Evolutionary conservation across 1,284 basidiomycete species (phyloP).

Genomic region (Schizophyllum amplum): DNA sequence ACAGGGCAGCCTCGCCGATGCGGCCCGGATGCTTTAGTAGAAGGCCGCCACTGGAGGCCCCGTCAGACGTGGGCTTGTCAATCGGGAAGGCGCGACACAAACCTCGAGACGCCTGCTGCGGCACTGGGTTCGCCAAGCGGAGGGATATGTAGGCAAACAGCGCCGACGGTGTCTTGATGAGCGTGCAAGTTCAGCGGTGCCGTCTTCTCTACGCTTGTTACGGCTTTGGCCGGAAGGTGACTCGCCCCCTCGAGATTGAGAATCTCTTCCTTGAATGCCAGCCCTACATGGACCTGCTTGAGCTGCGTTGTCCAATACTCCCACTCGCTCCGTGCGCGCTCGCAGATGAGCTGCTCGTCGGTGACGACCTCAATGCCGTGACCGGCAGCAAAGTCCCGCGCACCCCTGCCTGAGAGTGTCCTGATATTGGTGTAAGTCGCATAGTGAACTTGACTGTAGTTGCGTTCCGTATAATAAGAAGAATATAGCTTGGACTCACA

Average conservation of each 20-base stretch:
- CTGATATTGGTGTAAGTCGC: conserved; percentile 4
- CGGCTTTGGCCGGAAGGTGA: too few relatives aligned
- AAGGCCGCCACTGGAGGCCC: conserved; percentile 59
- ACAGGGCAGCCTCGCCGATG: conserved; percentile 47
- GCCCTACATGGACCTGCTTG: too few relatives aligned
- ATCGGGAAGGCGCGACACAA: conserved; percentile 9
- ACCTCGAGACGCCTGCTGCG: conserved; percentile 74
- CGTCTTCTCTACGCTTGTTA: conserved; percentile 3
- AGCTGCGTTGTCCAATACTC: conserved; percentile 45
- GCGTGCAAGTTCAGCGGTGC: conserved; percentile 16
- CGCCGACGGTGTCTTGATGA: conserved; percentile 72
- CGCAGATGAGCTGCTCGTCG: conserved; percentile 37
- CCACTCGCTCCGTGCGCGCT: conserved; percentile 48
- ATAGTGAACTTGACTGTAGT: conserved; percentile 9
- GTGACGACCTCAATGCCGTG: conserved; percentile 28
- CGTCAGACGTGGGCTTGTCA: too few relatives aligned
- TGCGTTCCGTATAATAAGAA: background rate
- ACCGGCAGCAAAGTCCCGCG: conserved; percentile 35
- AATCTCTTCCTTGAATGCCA: too few relatives aligned
- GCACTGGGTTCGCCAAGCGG: conserved; percentile 24
- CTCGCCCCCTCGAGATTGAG: too few relatives aligned
- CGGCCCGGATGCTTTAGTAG: conserved; percentile 64
- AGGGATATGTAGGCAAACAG: conserved; percentile 40
- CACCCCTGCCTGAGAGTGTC: conserved; percentile 37
- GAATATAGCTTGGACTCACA: conserved; percentile 32